Percentiles rank a stretch among this genome's conserved stretches.
These are phyloP conservation scores for Crepidotus sp. DNA, from an alignment of 1,284 basidiomycete species.

Conservation along the genomic window DNA sequence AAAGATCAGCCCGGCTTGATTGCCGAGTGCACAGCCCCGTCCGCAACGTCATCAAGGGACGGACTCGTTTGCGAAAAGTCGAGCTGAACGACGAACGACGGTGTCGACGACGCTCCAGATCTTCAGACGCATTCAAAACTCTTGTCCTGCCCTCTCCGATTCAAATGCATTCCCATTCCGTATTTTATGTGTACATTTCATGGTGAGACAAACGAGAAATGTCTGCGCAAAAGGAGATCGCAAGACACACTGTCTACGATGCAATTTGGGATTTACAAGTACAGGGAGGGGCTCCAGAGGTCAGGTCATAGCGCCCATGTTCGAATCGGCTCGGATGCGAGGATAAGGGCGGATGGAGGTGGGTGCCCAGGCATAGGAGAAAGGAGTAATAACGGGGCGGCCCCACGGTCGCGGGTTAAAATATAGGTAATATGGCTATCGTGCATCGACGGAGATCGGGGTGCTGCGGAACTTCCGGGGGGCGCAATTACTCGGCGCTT, in stretches of 20 bases:
- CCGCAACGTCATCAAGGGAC: neutral
- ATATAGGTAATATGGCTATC: slow-evolving; percentile 17
- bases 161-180: neutral
- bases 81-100: no score
- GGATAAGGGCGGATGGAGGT: slow-evolving; percentile 1
- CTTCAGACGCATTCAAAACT: no score
- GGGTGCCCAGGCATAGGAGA: neutral
- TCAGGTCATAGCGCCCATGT: slow-evolving; percentile 8
- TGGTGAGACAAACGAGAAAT: neutral
- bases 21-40: neutral
- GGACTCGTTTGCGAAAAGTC: no score
- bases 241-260: slow-evolving; percentile 6
- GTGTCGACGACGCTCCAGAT: no score
- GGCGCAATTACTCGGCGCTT: slow-evolving; percentile 9
- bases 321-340: slow-evolving; percentile 2
- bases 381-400: slow-evolving; percentile 6
- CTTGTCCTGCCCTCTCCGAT: neutral
- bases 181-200: neutral
- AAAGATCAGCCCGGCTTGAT: neutral
- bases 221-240: neutral
- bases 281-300: neutral
- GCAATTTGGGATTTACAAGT: slow-evolving; percentile 9
- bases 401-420: slow-evolving; percentile 7
- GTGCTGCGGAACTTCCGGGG: neutral
- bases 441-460: slow-evolving; percentile 14